Evolutionary conservation across 2,329 filamentous ascomycete species (phyloP).

Genomic region (Cordyceps farinosa): DNA sequence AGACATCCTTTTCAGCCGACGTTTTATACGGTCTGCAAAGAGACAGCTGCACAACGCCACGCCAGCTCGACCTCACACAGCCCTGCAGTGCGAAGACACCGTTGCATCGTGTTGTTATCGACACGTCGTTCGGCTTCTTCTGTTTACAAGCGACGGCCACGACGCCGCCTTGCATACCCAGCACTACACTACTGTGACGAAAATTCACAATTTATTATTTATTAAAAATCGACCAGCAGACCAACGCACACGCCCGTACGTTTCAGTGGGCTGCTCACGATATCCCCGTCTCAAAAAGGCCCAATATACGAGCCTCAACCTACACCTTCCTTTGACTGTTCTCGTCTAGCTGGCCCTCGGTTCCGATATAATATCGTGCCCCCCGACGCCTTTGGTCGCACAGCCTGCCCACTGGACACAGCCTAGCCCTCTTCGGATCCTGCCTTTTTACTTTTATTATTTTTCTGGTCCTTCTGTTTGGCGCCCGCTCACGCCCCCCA

Average conservation of each 20-base stretch:
- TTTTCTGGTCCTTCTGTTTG: neutral
- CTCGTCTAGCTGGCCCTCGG: neutral
- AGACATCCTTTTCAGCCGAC: neutral
- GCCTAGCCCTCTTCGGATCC: neutral
- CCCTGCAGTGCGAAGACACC: neutral
- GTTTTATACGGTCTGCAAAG: neutral
- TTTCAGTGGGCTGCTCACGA: neutral
- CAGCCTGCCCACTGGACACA: neutral
- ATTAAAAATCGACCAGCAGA: neutral
- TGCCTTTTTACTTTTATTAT: neutral
- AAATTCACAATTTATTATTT: too few species aligned
- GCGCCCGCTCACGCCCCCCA: neutral
- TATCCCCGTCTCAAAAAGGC: neutral
- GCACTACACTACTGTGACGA: neutral
- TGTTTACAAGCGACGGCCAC: neutral
- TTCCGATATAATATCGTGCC: constrained; percentile 22
- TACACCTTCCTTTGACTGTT: neutral
- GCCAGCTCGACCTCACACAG: neutral
- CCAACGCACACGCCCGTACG: neutral
- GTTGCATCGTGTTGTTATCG: neutral
- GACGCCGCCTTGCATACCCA: neutral
- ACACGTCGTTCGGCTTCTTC: neutral
- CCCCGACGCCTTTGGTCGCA: constrained; percentile 17
- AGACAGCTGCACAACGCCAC: neutral
- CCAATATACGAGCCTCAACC: constrained; percentile 1